These are phyloP conservation scores for Malus hybrid DNA, from an alignment of 331 rosid genomes.

Conservation along the genomic window DNA sequence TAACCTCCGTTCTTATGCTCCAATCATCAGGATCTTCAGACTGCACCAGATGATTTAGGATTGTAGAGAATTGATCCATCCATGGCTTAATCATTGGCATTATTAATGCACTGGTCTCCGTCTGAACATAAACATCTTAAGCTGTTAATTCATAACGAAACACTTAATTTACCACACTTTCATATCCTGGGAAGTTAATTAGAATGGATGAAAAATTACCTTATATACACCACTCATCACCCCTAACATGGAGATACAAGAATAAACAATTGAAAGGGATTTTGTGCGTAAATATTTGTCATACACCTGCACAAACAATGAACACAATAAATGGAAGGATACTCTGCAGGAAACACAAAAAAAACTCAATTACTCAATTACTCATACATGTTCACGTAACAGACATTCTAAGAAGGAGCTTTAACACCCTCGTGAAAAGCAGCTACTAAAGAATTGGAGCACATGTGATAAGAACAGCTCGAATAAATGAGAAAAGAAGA, in stretches of 20 bases:
- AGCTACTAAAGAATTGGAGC: not conserved
- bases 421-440: not conserved
- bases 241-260: conserved; percentile 80
- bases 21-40: conserved; percentile 92
- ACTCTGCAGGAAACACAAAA: not conserved
- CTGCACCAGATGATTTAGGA: conserved; percentile 61
- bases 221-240: conserved; percentile 79
- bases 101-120: conserved; percentile 57
- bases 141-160: conserved; percentile 27
- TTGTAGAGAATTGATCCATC: conserved; percentile 73
- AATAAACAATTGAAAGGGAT: conserved; percentile 77
- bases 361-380: not conserved
- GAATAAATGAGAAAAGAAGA: not conserved
- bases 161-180: conserved; percentile 18
- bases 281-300: conserved; percentile 57
- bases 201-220: conserved; percentile 40
- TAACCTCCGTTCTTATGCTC: conserved; percentile 85
- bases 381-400: not conserved
- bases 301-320: conserved; percentile 50
- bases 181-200: conserved; percentile 5
- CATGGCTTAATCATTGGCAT: conserved; percentile 72
- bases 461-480: not conserved
- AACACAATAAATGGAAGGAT: not conserved
- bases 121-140: conserved; percentile 46
- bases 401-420: not conserved